These are phyloP conservation scores for Fusarium sublunatum DNA, from an alignment of 2,329 filamentous ascomycete species.

Conservation along the genomic window DNA sequence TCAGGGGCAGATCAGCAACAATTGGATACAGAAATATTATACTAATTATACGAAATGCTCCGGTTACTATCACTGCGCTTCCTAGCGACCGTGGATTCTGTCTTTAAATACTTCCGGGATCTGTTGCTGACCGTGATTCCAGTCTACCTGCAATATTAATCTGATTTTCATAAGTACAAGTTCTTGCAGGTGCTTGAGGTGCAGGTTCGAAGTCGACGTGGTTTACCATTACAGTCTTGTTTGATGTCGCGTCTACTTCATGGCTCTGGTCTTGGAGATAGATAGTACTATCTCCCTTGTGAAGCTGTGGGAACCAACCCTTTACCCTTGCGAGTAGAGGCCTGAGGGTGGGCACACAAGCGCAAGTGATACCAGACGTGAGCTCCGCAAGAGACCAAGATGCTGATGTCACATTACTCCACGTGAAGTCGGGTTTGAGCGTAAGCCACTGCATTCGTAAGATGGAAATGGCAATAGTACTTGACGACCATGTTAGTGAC, in stretches of 20 bases:
- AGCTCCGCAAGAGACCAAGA: conserved; percentile 38
- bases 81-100: no score
- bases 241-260: not conserved
- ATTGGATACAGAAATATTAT: no score
- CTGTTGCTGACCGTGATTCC: no score
- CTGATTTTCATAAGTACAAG: no score
- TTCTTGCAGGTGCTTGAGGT: no score
- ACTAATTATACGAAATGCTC: no score
- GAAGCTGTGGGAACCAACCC: rapidly evolving
- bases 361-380: conserved; percentile 33
- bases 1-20: no score
- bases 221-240: not conserved
- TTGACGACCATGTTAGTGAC: not conserved
- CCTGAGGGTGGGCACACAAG: conserved; percentile 34
- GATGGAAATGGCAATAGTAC: conserved; percentile 26
- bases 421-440: conserved; percentile 17
- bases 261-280: not conserved
- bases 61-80: no score
- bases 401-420: conserved; percentile 34
- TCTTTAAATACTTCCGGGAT: no score
- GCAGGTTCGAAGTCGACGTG: no score
- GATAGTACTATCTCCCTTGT: conserved; percentile 1
- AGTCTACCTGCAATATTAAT: no score
- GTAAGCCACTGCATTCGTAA: conserved; percentile 37
- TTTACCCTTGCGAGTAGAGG: conserved; percentile 4